Base-by-base conservation (phyloP, 352 stramenopile species). In the Pythium oligandrum region DNA sequence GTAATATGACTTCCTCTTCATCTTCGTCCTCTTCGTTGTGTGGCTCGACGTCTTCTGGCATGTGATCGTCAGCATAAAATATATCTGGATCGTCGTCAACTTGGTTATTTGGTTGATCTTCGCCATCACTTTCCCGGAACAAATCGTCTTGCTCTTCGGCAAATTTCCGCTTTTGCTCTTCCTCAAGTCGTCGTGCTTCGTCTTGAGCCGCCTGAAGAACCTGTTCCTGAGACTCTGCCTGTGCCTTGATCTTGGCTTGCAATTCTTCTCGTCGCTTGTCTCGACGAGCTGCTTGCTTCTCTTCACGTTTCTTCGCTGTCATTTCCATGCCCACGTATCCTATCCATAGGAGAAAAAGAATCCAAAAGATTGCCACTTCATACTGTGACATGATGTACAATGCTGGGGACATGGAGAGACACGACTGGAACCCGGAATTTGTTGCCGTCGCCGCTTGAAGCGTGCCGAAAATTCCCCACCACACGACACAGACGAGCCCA, bases 381-480 rank as follows among this genome's bases (percentile, higher is more conserved):
- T 86, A 89, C 51, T 89, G 78, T 17, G 76, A 72, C 59, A 89
- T 72, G 50, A 87, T 59, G 48, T 83, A 89, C 2, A 89, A 63
- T 40, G 74, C 68, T n/a, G 78, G 75, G 2, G 78, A 85, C 46
- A 68, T 83, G 30, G 71, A 66, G n/a, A 89, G 56, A 52, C 78
- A 89, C 6, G 78, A 87, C 59, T 89, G 56, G 45, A 87, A 86
- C 26, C 78, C 78, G 2, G 70, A 79, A 36, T 59, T 79, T 3
- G 78, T 89, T 32, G 78, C 78, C 1, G 62, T 78, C 32, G 56
- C 71, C 4, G 75, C 73, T 51, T 89, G 68, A 6, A 82, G 53
- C 32, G 78, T 87, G 34, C 78, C 78, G 55, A 82, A 89, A 49
- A 80, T 52, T 0, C 75, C 78, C 75, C 75, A 89, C 78, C 78